Percentiles rank a stretch among this genome's conserved stretches.
Conservation (phyloP, 2,329 filamentous ascomycete genomes). For the Cadophora gregata region DNA sequence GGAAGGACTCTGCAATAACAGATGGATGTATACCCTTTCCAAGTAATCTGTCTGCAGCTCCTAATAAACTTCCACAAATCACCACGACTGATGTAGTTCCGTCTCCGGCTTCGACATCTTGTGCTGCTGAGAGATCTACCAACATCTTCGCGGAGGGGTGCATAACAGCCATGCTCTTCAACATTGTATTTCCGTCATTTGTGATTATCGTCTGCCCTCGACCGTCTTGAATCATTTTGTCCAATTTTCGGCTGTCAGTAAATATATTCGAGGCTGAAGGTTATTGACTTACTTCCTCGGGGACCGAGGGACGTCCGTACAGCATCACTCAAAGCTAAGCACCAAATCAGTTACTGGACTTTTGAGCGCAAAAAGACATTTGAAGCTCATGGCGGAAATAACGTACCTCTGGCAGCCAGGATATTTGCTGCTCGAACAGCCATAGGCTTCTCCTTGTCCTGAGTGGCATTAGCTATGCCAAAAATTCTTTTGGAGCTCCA, state of each 20-base stretch:
- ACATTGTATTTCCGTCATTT: conserved; percentile 99
- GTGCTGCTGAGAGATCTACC: conserved; percentile 93
- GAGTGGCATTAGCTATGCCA: conserved; percentile 39
- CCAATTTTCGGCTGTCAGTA: conserved; percentile 34
- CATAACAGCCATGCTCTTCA: conserved; percentile 99
- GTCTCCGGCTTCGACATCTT: conserved; percentile 98
- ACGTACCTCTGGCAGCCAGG: conserved; percentile 88
- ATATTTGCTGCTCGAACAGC: conserved; percentile 97
- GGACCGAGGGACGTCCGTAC: conserved; percentile 96
- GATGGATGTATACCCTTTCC: conserved; percentile 96
- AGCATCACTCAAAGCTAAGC: conserved; percentile 89
- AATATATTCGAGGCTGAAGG: background rate
- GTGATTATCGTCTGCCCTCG: conserved; percentile 94
- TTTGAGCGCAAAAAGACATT: background rate
- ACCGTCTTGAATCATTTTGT: conserved; percentile 68
- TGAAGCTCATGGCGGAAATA: conserved; percentile 1
- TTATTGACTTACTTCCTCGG: conserved; percentile 65
- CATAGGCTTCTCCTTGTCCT: conserved; percentile 97
- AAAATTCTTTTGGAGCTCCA: conserved; percentile 31
- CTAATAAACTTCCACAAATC: conserved; percentile 92
- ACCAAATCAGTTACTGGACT: background rate
- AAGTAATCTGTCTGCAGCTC: conserved; percentile 89
- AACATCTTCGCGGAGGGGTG: conserved; percentile 99
- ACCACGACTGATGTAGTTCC: conserved; percentile 98
- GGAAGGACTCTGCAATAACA: conserved; percentile 96